phyloP scores from a whole-genome alignment of 805 yeast species.

The Spencermartinsiella europaea region DNA sequence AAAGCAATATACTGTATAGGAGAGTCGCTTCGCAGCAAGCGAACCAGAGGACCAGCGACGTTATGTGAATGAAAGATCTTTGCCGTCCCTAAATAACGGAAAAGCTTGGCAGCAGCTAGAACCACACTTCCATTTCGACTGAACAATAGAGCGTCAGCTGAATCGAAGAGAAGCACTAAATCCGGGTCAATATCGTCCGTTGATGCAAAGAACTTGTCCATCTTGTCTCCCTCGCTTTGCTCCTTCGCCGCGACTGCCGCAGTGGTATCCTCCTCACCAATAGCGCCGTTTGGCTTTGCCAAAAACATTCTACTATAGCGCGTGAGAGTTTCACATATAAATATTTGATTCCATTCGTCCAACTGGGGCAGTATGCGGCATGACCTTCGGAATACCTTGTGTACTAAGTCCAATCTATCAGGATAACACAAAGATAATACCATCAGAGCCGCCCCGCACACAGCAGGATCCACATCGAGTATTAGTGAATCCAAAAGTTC shows the following conservation, averaged over 20 bases:
- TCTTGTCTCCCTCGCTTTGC: constrained; percentile 3
- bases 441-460: constrained; percentile 63
- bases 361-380: constrained; percentile 45
- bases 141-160: constrained; percentile 43
- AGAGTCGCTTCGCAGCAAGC: constrained; percentile 35
- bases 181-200: constrained; percentile 45
- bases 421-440: constrained; percentile 51
- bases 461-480: constrained; percentile 60
- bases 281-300: constrained; percentile 43
- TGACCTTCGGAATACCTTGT: constrained; percentile 59
- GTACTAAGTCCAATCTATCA: constrained; percentile 59
- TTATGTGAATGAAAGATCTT: constrained; percentile 43
- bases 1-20: constrained; percentile 39
- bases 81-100: constrained; percentile 55
- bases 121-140: constrained; percentile 57
- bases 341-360: constrained; percentile 69
- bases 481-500: constrained; percentile 49
- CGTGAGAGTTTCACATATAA: constrained; percentile 55
- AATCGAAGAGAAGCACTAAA: constrained; percentile 46
- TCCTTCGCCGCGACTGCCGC: background rate
- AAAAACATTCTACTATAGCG: constrained; percentile 62
- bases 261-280: constrained; percentile 8
- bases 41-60: constrained; percentile 47
- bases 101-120: constrained; percentile 53
- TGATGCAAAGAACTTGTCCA: background rate